Evolutionary conservation across 805 yeast genomes (phyloP), one percentile per base, ranked within the genome.

Genomic region (Kluyveromyces aestuarii): DNA sequence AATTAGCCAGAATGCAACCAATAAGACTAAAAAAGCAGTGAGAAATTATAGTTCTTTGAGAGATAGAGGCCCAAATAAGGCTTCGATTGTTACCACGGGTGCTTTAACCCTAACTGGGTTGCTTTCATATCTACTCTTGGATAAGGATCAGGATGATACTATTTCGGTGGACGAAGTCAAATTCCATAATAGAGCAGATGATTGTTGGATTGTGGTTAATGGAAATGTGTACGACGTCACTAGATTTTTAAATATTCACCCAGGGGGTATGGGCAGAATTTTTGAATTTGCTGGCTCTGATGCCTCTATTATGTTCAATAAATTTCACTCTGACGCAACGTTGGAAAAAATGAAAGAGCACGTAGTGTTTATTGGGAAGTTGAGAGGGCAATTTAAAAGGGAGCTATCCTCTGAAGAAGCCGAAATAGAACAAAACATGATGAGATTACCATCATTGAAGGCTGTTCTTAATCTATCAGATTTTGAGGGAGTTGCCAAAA

Each of bases 221-320:
- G 86, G 88, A 9, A 81, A 79, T 55, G 93, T 89, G 6, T 89
- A 84, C 69, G 87, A 89, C 59, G 73, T 89, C 13, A 83, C 96
- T 0, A 81, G 84, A 8, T 89, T 89, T 63, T 57, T 89, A 30
- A 68, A 74, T 48, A 86, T 79, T 62, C 96, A 89, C 57, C 97
- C 97, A 0, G 97, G 97, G 30, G 97, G 97, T 1, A 80, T 73
- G 5, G 79, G 75, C 8, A 84, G 86, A 61, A 69, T 88, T 42
- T 72, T 87, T 81, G 76, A 79, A 47, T 78, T 82, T 56, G 95
- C 95, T 1, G 96, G 96, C 0, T 70, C 72, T 45, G 96, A 89
- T 60, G 95, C 95, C 1, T 87, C 96, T 2, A 68, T 62, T 16
- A 68, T 63, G 49, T 68, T 68, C 47, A 48, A 65, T 43, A 66